Base-by-base conservation (phyloP, 1,139 yeast genomes). In the Sugiyamaella neomexicana region DNA sequence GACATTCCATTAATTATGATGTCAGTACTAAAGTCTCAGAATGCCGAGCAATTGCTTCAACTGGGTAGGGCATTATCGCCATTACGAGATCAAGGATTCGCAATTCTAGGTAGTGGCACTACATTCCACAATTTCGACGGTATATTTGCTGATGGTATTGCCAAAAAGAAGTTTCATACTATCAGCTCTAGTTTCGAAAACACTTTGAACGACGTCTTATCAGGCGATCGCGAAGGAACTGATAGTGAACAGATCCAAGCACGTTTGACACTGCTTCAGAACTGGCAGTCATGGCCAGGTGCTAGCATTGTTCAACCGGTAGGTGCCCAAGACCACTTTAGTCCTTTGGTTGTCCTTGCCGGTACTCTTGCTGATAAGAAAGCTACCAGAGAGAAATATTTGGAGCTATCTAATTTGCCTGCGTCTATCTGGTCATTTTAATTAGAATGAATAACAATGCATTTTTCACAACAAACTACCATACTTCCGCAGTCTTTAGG, bases 1-100 rank as follows among this genome's bases (percentile, higher is more conserved):
- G 57, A 54, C 43, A 54, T 54, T 20, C 57, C 57, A n/a, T 39
- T 54, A 13, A 51, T 54, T 17, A 51, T 51, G 55, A 34, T 54
- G 12, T 54, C 57, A 8, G 54, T 54, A 13, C 44, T 54, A n/a
- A 41, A 47, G n/a, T 54, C 57, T 4, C 57, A 54, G 41, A 37
- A 51, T 12, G 44, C 57, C 4, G 16, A 20, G 2, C 47, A 54
- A 17, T 49, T 54, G 36, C 13, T 54, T 23, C 31, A 37, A 36
- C 31, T 51, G 16, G 57, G 57, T 9, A 37, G 36, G 27, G 54
- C 55, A 1, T 38, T 54, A 16, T 49, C 54, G 12, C 53, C 55
- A 37, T 49, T 54, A 12, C 52, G 57, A 23, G 50, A 44, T n/a
- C 41, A 54, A 43, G 55, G 55, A 25, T 36, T 41, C 12, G 57